These are phyloP conservation scores for Hawksworthiomyces lignivorus DNA, from an alignment of 2,329 filamentous ascomycete genomes.

Conservation along the genomic window DNA sequence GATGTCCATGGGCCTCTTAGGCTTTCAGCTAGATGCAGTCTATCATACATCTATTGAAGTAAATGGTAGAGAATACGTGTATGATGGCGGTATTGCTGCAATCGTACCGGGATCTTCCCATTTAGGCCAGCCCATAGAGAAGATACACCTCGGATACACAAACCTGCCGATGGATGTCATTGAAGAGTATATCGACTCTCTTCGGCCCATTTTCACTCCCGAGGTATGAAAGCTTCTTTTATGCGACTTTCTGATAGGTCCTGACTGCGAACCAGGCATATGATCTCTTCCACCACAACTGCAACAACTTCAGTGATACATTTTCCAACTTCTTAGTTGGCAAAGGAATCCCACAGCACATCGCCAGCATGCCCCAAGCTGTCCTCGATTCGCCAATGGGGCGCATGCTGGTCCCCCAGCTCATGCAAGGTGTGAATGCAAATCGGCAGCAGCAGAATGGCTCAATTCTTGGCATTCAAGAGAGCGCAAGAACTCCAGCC, in stretches of 20 bases:
- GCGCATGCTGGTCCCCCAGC: conserved; percentile 73
- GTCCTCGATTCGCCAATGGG: conserved; percentile 84
- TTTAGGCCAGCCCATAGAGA: conserved; percentile 75
- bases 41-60: conserved; percentile 92
- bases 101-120: conserved; percentile 77
- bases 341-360: conserved; percentile 79
- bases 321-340: conserved; percentile 84
- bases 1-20: conserved; percentile 45
- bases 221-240: too few relatives aligned
- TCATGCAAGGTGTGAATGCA: conserved; percentile 43
- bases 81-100: conserved; percentile 78
- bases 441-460: conserved; percentile 37
- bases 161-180: conserved; percentile 74
- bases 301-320: conserved; percentile 96
- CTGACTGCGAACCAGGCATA: conserved; percentile 57
- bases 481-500: conserved; percentile 10
- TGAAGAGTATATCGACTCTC: conserved; percentile 76
- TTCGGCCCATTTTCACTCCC: conserved; percentile 74
- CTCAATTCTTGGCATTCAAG: conserved; percentile 45
- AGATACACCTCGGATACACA: conserved; percentile 66
- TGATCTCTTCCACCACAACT: conserved; percentile 85
- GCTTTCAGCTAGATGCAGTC: conserved; percentile 73
- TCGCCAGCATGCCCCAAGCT: conserved; percentile 73
- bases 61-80: conserved; percentile 79
- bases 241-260: too few relatives aligned